Evolutionary conservation across 176 grass and related monocot species (phyloP), one percentile per base, ranked within the genome.

Genomic region (Ensete ventricosum): DNA sequence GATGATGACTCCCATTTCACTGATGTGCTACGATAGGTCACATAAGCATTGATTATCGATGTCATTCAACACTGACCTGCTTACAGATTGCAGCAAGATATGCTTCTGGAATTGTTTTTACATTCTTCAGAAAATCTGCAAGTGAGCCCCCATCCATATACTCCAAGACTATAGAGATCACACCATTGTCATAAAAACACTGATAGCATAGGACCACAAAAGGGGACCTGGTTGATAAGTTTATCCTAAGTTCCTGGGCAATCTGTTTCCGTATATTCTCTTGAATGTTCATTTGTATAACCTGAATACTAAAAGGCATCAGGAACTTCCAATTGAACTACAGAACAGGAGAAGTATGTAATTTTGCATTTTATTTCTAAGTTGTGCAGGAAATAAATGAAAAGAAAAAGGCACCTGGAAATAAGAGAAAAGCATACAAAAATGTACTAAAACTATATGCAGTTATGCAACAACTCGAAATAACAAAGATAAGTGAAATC

Each of bases 81-180:
- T 99, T 99, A 87, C 90, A 94, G 50, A 99, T 94, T 72, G 90
- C 95, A 89, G 95, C 90, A 19, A 99, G 95, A 88, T 99, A 87
- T 43, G 66, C 11, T 78, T 99, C 95, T 9, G 88, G 95, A 76
- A 99, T 85, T 20, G 90, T 94, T 69, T 84, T 94, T 62, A 99
- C 95, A 53, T 76, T 86, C 76, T 91, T 94, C 25, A 99, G 78
- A 71, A 99, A 99, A 89, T 99, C 90, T 23, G 82, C 73, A 8
- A 99, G 95, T 14, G 95, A 99, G 10, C 95, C 95, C 53, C 90
- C 88, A 9, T 99, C 95, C 95, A 99, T 99, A 68, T 91, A 99
- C 80, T 99, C 95, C 80, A 99, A 84, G 78, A 87, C 91, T 82
- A 94, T 89, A 76, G 95, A 99, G 78, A 99, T 99, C 26, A 79